Base-by-base conservation (phyloP, 345 rosid species). In the Aurinia saxatilis region DNA sequence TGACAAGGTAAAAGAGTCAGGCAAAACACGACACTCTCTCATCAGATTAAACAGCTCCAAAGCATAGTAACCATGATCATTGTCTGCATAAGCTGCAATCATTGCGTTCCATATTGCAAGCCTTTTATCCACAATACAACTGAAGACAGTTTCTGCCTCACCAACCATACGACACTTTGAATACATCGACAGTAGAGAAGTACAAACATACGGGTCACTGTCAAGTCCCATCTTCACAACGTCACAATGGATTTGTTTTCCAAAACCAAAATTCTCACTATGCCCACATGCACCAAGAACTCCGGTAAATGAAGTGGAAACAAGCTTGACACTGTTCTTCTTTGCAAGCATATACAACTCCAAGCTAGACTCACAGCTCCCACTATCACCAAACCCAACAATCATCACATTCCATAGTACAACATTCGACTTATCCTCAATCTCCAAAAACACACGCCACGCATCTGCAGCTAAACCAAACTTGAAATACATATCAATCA, bases 351-450 rank as follows among this genome's bases (percentile, higher is more conserved):
- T 33, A 69, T 79, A 87, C 51, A 85, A 54, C 38, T 79, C 79
- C 75, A 90, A 75, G 75, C 95, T 83, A 46, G 58, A 53, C 27
- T 79, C 80, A 85, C 81, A 79, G 61, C 66, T 7, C 3, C 81
- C 81, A 73, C 71, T 75, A 65, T 78, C 77, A 40, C 59, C 67
- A 56, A 84, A 74, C 27, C 88, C 91, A 67, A 75, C 75, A 75
- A 90, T 80, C 83, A 87, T 78, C 70, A 90, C 88, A 80, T 90
- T 90, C 95, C 97, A 90, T 5, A 74, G 56, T 10, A 90, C 95
- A 27, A 80, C 74, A 67, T 79, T 82, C 49, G 77, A 73, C 54
- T 69, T 80, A 65, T 84, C 80, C 38, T 68, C 81, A 72, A 75
- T 30, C 66, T 44, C 72, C 46, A 70, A 16, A 35, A 87, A 84